A percentile compares a stretch with the other conserved stretches of the same genome.
Evolutionary conservation across 2,329 filamentous ascomycete genomes (phyloP).

Genomic region (Paracorniculantispora psalliotae): DNA sequence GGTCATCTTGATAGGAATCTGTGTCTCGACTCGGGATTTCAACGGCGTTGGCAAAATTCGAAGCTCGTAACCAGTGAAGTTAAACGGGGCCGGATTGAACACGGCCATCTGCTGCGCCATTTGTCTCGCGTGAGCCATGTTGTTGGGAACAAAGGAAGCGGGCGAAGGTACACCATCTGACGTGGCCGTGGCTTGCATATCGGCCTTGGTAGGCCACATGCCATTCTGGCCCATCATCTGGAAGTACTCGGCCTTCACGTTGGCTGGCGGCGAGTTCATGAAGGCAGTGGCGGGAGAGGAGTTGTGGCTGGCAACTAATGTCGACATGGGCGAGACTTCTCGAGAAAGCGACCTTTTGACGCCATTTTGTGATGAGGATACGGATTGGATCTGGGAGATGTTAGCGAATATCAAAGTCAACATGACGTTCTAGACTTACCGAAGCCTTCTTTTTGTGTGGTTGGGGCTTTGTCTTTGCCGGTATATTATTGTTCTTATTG

Average conservation of each 20-base stretch:
- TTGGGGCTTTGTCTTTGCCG: conserved; percentile 20
- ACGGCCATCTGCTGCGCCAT: conserved; percentile 29
- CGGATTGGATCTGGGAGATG: conserved; percentile 42
- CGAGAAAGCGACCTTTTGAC: conserved; percentile 43
- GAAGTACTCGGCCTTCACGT: conserved; percentile 35
- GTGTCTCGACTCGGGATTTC: conserved; percentile 93
- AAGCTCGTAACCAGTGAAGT: conserved; percentile 38
- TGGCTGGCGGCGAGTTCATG: conserved; percentile 45
- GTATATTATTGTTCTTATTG: conserved; percentile 20
- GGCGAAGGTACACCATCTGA: conserved; percentile 22
- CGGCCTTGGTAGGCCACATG: conserved; percentile 33
- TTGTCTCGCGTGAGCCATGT: conserved; percentile 24
- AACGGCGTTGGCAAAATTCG: conserved; percentile 62
- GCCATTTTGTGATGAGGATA: conserved; percentile 47
- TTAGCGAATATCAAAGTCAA: conserved; percentile 21
- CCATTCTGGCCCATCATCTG: conserved; percentile 24
- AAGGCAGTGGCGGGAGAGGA: conserved; percentile 44
- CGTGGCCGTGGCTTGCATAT: conserved; percentile 20
- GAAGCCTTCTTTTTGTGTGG: conserved; percentile 38
- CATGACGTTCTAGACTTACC: conserved; percentile 34
- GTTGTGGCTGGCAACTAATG: conserved; percentile 46
- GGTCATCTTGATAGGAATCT: conserved; percentile 82
- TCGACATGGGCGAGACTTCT: conserved; percentile 51
- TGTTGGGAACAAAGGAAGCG: conserved; percentile 20
- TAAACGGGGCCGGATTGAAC: conserved; percentile 23